phyloP scores from a whole-genome alignment of 495 filamentous ascomycete species.

The Choiromyces venosus region DNA sequence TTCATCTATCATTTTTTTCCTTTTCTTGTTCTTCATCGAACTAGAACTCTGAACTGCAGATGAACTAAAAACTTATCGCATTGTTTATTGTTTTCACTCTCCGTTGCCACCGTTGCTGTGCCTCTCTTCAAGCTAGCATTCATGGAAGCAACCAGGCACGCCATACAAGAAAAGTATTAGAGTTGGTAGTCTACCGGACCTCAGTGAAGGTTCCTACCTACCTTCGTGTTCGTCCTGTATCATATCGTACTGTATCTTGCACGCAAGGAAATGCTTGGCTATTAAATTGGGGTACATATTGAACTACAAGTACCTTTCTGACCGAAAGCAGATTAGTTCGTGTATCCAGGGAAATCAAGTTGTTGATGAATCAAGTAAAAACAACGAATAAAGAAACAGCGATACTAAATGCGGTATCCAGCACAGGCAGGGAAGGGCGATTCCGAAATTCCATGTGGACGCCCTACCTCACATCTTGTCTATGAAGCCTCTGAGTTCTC shows the following conservation, averaged over 20 bases:
- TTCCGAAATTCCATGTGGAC: background rate
- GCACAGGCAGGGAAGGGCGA: background rate
- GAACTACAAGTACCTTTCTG: slow-evolving; percentile 18
- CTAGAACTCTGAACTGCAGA: background rate
- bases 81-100: background rate
- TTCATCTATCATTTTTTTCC: background rate
- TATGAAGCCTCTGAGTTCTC: background rate
- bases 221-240: slow-evolving; percentile 15
- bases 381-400: background rate
- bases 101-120: background rate
- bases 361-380: background rate
- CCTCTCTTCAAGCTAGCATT: too few species aligned
- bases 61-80: background rate
- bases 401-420: background rate
- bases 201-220: background rate
- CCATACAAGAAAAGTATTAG: background rate
- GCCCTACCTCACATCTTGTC: background rate
- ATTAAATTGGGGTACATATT: slow-evolving; percentile 34
- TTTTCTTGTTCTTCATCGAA: background rate
- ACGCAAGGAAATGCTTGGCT: slow-evolving; percentile 36
- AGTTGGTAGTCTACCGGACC: background rate
- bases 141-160: too few species aligned
- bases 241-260: slow-evolving; percentile 16
- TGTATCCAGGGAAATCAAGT: background rate
- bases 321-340: background rate